Evolutionary conservation across 1,139 yeast species (phyloP), one percentile per base, ranked within the genome.

Genomic region (Yamadazyma trypodendri): DNA sequence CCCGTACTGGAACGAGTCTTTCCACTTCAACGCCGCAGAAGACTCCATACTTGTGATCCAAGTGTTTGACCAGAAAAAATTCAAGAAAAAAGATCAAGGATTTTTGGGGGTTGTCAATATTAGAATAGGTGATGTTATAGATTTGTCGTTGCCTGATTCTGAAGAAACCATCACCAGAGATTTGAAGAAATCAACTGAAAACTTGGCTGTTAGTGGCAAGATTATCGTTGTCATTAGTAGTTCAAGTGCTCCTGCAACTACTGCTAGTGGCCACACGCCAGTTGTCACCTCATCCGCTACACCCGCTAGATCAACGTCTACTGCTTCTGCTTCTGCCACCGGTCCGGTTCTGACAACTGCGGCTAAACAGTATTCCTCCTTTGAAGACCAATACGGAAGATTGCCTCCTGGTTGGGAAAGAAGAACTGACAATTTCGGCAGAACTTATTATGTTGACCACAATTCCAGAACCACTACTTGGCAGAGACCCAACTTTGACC

Each of bases 401-500:
- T 72, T 92, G 50, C 99, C 98, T 5, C 87, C 97, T 3, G 99
- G 99, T 3, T 92, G 98, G 98, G 99, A 92, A 64, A 81, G 98
- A 52, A 80, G 97, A 62, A 90, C 97, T 1, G 99, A 92, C 61
- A 89, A 89, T 59, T 86, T 89, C 54, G 98, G 98, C 23, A 80
- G 99, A 56, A 92, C 97, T 1, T 92, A 94, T 63, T 92, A 92
- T 59, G 98, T 92, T 30, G 99, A 92, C 64, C 99, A 92, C 65
- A 90, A 90, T 61, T 87, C 96, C 23, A 81, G 97, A 64, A 86
- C 97, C 6, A 92, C 99, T 3, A 92, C 98, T 9, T 92, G 99
- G 99, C 90, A 87, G 52, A 79, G 99, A 54, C 99, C 99, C 20
- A 78, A 90, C 4, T 61, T 79, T 50, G 87, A 81, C 36, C 85